Base-by-base conservation (phyloP, 1,139 yeast genomes). In the Yamadazyma kanchanaburiensis region DNA sequence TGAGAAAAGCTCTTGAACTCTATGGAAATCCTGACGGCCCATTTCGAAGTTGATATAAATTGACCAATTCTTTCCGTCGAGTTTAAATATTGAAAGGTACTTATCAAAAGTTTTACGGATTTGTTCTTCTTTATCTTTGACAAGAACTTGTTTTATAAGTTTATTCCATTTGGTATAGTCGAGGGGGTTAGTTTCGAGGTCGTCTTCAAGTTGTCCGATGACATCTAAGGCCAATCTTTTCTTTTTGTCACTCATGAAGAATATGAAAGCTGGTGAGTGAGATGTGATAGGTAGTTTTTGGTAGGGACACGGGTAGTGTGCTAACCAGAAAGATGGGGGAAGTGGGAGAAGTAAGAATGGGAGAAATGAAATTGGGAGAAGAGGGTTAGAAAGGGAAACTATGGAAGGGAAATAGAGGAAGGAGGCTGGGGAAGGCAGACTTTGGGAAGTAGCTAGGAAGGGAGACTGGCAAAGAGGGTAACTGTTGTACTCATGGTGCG, bases 21-120 rank as follows among this genome's bases (percentile, higher is more conserved):
- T 70, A 27, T 70, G 66, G 48, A 80, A 80, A 46, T 87, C 91
- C 30, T 81, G 82, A 39, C 84, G 66, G 31, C 70, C 71, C 41
- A 84, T 58, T 52, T 85, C 89, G 45, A 74, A 74, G 36, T 77
- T 75, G 35, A 87, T 75, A 52, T 85, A 88, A 31, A 64, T 70
- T 24, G 78, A 67, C 96, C 96, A 87, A 32, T 77, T 73, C 11
- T 71, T 68, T 2, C 84, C 78, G 41, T 68, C 75, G 40, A 66
- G 71, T 33, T 84, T 87, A 60, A 85, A 89, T 5, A 74, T 64
- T 12, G 58, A 57, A 32, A 89, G 67, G 48, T 83, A 80, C 22
- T 72, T 61, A 33, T 80, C 80, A 53, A 74, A 88, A 0, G 72
- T 67, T 5, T 64, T 58, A 26, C 86, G 59, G 9, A 80, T 77